Evolutionary conservation across 352 stramenopile species (phyloP).

Genomic region (Peronospora belbahrii): DNA sequence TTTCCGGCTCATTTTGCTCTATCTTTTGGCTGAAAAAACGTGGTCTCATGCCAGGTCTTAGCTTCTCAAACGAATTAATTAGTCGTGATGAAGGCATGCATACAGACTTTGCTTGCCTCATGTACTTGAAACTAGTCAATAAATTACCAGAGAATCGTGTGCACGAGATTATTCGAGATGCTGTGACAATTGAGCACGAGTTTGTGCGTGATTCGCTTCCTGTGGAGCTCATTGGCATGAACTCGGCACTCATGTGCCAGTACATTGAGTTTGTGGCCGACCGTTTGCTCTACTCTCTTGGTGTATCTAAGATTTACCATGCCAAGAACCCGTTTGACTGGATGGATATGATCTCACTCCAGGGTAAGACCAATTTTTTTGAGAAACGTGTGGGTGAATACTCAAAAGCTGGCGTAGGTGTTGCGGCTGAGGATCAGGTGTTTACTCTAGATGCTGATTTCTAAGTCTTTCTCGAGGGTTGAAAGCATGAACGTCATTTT

Average conservation of each 20-base stretch:
- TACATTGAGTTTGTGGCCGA: conserved; percentile 99
- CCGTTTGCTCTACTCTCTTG: conserved; percentile 90
- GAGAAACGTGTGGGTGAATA: conserved; percentile 99
- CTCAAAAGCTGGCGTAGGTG: conserved; percentile 94
- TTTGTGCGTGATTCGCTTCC: conserved; percentile 96
- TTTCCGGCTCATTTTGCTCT: conserved; percentile 97
- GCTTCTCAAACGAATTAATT: conserved; percentile 99
- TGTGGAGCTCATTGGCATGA: conserved; percentile 99
- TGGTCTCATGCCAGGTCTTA: conserved; percentile 96
- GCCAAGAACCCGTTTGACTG: conserved; percentile 96
- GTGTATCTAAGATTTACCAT: conserved; percentile 91
- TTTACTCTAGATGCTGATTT: conserved; percentile 93
- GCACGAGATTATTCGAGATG: conserved; percentile 92
- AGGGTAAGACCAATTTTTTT: conserved; percentile 98
- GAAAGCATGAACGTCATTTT: background rate
- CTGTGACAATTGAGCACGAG: conserved; percentile 96
- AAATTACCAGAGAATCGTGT: conserved; percentile 91
- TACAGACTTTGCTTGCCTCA: conserved; percentile 97
- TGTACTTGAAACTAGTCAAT: conserved; percentile 97
- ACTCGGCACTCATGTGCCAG: conserved; percentile 94
- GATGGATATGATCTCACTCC: conserved; percentile 99
- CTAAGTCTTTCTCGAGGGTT: conserved; percentile 32
- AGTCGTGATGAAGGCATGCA: conserved; percentile 97
- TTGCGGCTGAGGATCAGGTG: conserved; percentile 79
- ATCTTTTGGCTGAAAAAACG: conserved; percentile 99